Evolutionary conservation across 1,284 basidiomycete species (phyloP).

Genomic region (Mycena sp.): DNA sequence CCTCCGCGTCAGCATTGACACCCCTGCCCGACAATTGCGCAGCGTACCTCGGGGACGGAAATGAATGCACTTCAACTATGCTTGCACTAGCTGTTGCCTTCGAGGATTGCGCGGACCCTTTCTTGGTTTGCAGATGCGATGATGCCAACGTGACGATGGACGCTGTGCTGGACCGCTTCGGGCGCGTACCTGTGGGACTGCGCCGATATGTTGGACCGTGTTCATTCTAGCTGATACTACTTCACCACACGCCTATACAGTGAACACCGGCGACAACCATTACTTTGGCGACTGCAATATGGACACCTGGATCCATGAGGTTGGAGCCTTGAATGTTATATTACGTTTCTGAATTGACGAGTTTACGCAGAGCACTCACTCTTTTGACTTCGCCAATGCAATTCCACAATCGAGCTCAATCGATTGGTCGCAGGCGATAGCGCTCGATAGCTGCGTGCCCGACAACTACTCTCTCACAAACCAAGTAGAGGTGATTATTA

Average conservation of each 20-base stretch:
- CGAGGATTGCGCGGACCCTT: slow-evolving; percentile 38
- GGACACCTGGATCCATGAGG: slow-evolving; percentile 42
- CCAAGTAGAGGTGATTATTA: slow-evolving; percentile 34
- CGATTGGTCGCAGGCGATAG: slow-evolving; percentile 34
- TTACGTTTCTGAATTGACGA: neutral
- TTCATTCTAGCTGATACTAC: slow-evolving; percentile 23
- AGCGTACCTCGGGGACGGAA: slow-evolving; percentile 14
- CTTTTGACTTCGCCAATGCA: slow-evolving; percentile 38
- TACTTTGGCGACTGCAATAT: slow-evolving; percentile 35
- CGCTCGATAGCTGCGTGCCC: slow-evolving; percentile 38
- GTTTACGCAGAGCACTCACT: slow-evolving; percentile 25
- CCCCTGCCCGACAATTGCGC: slow-evolving; percentile 32
- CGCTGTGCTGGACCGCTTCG: slow-evolving; percentile 33
- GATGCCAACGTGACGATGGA: slow-evolving; percentile 37
- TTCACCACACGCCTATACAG: slow-evolving; percentile 38
- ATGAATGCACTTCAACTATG: slow-evolving; percentile 36
- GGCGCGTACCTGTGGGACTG: slow-evolving; percentile 40
- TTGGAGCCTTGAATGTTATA: neutral
- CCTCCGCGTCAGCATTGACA: slow-evolving; percentile 12
- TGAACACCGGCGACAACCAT: slow-evolving; percentile 40
- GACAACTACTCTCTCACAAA: slow-evolving; percentile 38
- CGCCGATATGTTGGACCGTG: slow-evolving; percentile 37
- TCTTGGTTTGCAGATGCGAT: slow-evolving; percentile 40
- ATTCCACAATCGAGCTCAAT: slow-evolving; percentile 21
- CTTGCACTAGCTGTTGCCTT: slow-evolving; percentile 38